phyloP scores from a whole-genome alignment of 1,139 yeast species.

The Magnusiomyces tetraspermus region DNA sequence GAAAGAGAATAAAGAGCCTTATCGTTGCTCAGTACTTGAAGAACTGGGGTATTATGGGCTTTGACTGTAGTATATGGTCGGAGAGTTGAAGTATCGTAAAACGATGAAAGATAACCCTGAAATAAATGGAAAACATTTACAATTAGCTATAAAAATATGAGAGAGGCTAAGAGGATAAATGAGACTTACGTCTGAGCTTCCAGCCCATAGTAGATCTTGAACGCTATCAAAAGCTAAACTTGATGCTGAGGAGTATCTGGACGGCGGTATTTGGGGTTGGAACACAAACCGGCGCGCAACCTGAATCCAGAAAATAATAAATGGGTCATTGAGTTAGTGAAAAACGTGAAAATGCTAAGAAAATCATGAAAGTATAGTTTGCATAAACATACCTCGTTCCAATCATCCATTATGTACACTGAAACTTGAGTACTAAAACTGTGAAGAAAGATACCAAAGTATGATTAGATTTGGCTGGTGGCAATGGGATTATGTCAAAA shows the following conservation, averaged over 20 bases:
- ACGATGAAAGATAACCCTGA: slow-evolving; percentile 41
- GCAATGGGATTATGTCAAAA: not conserved
- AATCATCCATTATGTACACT: slow-evolving; percentile 35
- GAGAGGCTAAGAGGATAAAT: slow-evolving; percentile 23
- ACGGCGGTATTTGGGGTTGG: slow-evolving; percentile 17
- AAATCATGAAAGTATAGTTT: slow-evolving; percentile 3
- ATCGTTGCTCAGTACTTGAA: slow-evolving; percentile 30
- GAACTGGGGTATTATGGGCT: slow-evolving; percentile 27
- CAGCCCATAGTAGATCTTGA: slow-evolving; percentile 76
- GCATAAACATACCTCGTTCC: slow-evolving; percentile 36
- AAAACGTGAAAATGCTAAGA: slow-evolving; percentile 1
- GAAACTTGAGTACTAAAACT: too few species aligned
- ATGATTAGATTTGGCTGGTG: not conserved
- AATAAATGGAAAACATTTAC: slow-evolving; percentile 14
- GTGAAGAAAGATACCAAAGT: too few species aligned
- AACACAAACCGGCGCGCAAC: slow-evolving; percentile 22
- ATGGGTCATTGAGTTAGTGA: too few species aligned
- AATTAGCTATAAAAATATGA: slow-evolving; percentile 25
- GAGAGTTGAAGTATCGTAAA: slow-evolving; percentile 33
- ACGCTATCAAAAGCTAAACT: slow-evolving; percentile 51
- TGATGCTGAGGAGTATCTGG: slow-evolving; percentile 29
- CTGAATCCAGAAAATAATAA: slow-evolving; percentile 10
- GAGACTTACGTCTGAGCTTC: slow-evolving; percentile 45
- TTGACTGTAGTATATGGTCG: slow-evolving; percentile 37
- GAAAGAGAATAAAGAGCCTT: slow-evolving; percentile 30